Evolutionary conservation across 352 stramenopile genomes (phyloP).

Genomic region (Phytophthora uliginosa): DNA sequence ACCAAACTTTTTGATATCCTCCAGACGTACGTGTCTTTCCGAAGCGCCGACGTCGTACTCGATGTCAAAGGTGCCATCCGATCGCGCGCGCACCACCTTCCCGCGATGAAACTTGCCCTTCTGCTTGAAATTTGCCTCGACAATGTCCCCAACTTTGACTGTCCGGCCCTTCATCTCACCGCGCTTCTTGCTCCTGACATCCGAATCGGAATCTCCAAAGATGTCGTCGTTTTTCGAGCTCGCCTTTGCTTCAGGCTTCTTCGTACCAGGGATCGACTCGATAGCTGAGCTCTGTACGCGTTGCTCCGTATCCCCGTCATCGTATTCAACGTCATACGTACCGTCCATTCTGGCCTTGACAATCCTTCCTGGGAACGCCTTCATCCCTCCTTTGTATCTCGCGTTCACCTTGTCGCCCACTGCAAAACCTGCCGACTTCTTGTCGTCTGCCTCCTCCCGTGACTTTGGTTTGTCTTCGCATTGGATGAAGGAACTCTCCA

Average conservation of each 20-base stretch:
- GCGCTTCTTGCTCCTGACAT: conserved; percentile 10
- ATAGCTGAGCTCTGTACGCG: conserved; percentile 34
- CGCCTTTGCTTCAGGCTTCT: conserved; percentile 27
- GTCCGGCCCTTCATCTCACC: background rate
- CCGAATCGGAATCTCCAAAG: conserved; percentile 41
- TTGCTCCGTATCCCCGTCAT: conserved; percentile 57
- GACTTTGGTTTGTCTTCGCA: background rate
- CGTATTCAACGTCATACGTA: conserved; percentile 76
- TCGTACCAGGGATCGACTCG: conserved; percentile 6
- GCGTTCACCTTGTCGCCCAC: conserved; percentile 57
- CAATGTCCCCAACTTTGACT: conserved; percentile 36
- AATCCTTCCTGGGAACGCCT: conserved; percentile 61
- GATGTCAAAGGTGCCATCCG: conserved; percentile 43
- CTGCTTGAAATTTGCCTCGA: conserved; percentile 50
- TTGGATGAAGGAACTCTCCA: conserved; percentile 37
- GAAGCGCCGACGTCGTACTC: conserved; percentile 47
- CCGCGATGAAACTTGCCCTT: conserved; percentile 50
- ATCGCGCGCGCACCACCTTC: conserved; percentile 33
- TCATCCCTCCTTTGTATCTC: conserved; percentile 45
- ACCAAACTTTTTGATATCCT: conserved; percentile 26
- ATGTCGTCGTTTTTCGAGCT: conserved; percentile 33
- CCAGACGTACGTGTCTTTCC: conserved; percentile 28
- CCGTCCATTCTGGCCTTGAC: conserved; percentile 49
- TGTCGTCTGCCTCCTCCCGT: conserved; percentile 6
- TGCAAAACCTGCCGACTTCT: conserved; percentile 19